phyloP scores from a whole-genome alignment of 2,329 filamentous ascomycete species.

The Talaromyces atroroseus region DNA sequence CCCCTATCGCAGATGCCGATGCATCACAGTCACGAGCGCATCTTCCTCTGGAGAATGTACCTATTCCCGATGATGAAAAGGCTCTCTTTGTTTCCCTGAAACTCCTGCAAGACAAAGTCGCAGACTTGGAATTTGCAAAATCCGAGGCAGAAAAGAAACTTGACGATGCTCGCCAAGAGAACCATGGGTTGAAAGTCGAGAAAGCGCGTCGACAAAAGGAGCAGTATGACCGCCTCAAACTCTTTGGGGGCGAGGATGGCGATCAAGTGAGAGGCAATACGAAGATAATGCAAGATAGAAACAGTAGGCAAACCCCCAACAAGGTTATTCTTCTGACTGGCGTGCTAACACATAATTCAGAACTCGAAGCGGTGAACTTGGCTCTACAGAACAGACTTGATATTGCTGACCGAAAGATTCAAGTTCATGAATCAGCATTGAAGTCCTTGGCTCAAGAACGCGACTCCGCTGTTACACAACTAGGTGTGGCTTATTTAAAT shows the following conservation, averaged over 20 bases:
- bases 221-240: constrained; percentile 27
- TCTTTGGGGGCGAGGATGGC: constrained; percentile 42
- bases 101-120: constrained; percentile 53
- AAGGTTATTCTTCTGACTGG: not conserved
- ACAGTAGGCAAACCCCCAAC: constrained; percentile 26
- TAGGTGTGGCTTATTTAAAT: constrained; percentile 52
- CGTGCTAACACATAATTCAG: constrained; percentile 25
- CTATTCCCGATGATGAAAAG: constrained; percentile 58
- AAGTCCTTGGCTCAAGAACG: constrained; percentile 53
- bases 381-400: constrained; percentile 52
- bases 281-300: constrained; percentile 31
- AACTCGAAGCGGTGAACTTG: constrained; percentile 50
- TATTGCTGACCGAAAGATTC: constrained; percentile 50
- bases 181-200: constrained; percentile 46
- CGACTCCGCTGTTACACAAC: constrained; percentile 53
- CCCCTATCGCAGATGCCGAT: constrained; percentile 32
- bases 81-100: constrained; percentile 57
- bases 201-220: constrained; percentile 30
- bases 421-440: constrained; percentile 50
- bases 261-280: constrained; percentile 27
- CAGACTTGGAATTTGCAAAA: constrained; percentile 52
- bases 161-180: constrained; percentile 49
- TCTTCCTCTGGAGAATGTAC: constrained; percentile 48
- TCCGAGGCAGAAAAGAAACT: constrained; percentile 45
- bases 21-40: constrained; percentile 34